Evolutionary conservation across 352 stramenopile genomes (phyloP).

Genomic region (Saprolegnia parasitica): DNA sequence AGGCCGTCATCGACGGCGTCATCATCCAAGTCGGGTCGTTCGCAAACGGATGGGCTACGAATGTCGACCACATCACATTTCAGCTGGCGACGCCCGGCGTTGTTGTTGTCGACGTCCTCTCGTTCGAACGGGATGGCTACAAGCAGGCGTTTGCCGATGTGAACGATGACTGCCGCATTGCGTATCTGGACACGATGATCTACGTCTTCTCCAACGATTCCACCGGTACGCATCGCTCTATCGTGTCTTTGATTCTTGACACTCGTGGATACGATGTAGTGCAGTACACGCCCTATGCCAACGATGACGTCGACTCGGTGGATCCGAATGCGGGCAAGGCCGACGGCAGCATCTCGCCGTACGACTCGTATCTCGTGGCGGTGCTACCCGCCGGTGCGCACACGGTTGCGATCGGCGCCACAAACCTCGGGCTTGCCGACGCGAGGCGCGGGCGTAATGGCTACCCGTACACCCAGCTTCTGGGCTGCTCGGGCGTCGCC

Average conservation of each 20-base stretch:
- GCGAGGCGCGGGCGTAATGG: not conserved
- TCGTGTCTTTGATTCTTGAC: not conserved
- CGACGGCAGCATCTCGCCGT: conserved; percentile 31
- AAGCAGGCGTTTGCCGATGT: conserved; percentile 43
- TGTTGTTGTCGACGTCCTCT: conserved; percentile 55
- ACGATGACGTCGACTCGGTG: conserved; percentile 37
- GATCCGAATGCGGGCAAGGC: conserved; percentile 30
- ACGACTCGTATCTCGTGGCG: conserved; percentile 29
- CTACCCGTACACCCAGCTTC: conserved; percentile 19
- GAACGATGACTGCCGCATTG: conserved; percentile 55
- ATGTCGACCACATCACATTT: conserved; percentile 54
- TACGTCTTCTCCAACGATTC: conserved; percentile 48
- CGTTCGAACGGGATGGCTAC: conserved; percentile 54
- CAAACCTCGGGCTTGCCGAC: conserved; percentile 13
- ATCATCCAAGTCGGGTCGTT: conserved; percentile 19
- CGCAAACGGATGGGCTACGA: conserved; percentile 9
- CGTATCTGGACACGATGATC: conserved; percentile 56
- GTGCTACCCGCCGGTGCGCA: conserved; percentile 14
- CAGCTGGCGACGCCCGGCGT: conserved; percentile 38
- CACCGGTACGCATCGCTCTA: not conserved
- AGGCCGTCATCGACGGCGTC: conserved; percentile 38
- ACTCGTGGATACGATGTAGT: not conserved
- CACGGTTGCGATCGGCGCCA: conserved; percentile 10
- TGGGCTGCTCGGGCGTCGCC: conserved; percentile 37
- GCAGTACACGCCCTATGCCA: conserved; percentile 34